A percentile compares a stretch with the other conserved stretches of the same genome.
Conservation (phyloP, 805 yeast species). For the Teunomyces funiuensis region DNA sequence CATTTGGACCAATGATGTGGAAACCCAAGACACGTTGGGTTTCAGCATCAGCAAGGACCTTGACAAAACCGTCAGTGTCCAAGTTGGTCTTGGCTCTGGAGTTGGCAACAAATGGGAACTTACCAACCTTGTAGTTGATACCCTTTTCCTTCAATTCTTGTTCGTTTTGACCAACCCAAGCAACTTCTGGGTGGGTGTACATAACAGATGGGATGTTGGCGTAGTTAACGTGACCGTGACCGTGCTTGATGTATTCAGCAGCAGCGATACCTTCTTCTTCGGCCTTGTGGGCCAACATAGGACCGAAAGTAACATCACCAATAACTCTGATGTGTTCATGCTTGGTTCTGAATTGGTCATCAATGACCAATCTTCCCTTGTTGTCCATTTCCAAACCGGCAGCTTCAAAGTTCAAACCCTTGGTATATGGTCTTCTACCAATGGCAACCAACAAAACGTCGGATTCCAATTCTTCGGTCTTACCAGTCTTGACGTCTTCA, state of each 20-base stretch:
- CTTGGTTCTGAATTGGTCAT: slow-evolving; percentile 89
- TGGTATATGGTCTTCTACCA: slow-evolving; percentile 97
- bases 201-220: slow-evolving; percentile 97
- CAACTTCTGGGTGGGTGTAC: slow-evolving; percentile 99
- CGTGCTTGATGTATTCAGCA: slow-evolving; percentile 87
- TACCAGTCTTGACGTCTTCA: slow-evolving; percentile 86
- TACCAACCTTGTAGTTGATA: slow-evolving; percentile 88
- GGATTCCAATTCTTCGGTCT: slow-evolving; percentile 75
- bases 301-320: slow-evolving; percentile 98
- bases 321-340: slow-evolving; percentile 92
- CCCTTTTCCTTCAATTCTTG: slow-evolving; percentile 92
- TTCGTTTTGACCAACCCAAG: slow-evolving; percentile 98
- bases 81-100: slow-evolving; percentile 98
- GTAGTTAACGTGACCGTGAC: slow-evolving; percentile 98
- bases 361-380: slow-evolving; percentile 91
- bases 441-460: slow-evolving; percentile 95
- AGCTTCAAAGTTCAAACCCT: slow-evolving; percentile 84
- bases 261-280: slow-evolving; percentile 99
- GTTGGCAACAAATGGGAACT: slow-evolving; percentile 98
- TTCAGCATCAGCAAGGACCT: slow-evolving; percentile 93
- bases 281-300: slow-evolving; percentile 99
- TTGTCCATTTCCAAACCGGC: slow-evolving; percentile 89
- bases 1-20: slow-evolving; percentile 96
- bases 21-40: slow-evolving; percentile 95
- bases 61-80: slow-evolving; percentile 97